Conservation (phyloP, 495 filamentous ascomycete genomes). For the Filosporella fistucella region DNA sequence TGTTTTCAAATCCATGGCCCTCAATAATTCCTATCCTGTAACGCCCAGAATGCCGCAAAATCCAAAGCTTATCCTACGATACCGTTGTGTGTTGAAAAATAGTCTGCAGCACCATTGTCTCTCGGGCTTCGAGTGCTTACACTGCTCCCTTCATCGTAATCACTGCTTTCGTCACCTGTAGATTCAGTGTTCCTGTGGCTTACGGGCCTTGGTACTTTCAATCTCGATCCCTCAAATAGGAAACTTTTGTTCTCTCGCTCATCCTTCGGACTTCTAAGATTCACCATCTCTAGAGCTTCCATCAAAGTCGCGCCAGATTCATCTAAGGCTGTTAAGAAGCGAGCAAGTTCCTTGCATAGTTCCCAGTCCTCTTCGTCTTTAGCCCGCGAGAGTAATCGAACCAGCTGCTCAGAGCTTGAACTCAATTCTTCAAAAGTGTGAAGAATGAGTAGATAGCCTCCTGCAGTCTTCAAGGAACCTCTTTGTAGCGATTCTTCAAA, state of each 20-base stretch:
- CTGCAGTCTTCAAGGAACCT: slow-evolving; percentile 88
- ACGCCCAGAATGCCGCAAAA: slow-evolving; percentile 17
- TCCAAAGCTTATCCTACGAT: slow-evolving; percentile 1
- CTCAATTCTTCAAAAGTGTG: slow-evolving; percentile 87
- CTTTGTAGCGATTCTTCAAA: slow-evolving; percentile 87
- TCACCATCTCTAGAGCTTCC: slow-evolving; percentile 71
- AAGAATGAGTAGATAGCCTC: slow-evolving; percentile 91
- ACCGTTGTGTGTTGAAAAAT: slow-evolving; percentile 17
- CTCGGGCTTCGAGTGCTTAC: slow-evolving; percentile 14
- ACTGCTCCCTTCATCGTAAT: slow-evolving; percentile 10
- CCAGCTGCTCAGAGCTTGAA: slow-evolving; percentile 73
- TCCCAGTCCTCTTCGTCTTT: slow-evolving; percentile 92
- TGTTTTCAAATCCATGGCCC: too few species aligned
- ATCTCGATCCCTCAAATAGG: slow-evolving; percentile 39
- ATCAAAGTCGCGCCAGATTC: slow-evolving; percentile 76
- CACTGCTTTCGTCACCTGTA: slow-evolving; percentile 8
- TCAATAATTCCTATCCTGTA: not conserved
- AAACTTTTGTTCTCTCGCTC: slow-evolving; percentile 35
- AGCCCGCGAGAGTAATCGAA: slow-evolving; percentile 76
- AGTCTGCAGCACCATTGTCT: slow-evolving; percentile 9
- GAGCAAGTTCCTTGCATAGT: slow-evolving; percentile 86
- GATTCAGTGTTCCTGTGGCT: slow-evolving; percentile 20
- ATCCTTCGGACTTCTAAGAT: slow-evolving; percentile 42
- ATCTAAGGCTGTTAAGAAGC: slow-evolving; percentile 92
- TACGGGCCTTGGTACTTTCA: slow-evolving; percentile 43